Evolutionary conservation across 305 asterid species (phyloP), one percentile per base, ranked within the genome.

Genomic region (Solanum chacoense): DNA sequence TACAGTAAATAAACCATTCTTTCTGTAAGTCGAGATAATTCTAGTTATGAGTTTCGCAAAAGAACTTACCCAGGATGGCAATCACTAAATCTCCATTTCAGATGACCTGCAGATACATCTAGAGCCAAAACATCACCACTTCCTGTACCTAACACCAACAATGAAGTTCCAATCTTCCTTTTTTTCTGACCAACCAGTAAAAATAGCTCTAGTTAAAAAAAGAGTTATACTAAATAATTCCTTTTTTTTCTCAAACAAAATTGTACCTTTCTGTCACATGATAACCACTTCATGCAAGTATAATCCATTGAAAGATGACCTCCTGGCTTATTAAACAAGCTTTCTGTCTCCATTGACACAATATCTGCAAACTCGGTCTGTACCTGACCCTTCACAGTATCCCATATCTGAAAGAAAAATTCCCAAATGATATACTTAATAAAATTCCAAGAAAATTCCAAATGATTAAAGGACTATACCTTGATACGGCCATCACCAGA

Each of bases 301-400:
- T 97, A 97, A 89, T 96, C 99, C 93, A 97, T 92, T 26, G 99
- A 95, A 87, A 97, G 98, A 88, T 94, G 98, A 83, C 98, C 98
- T 88, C 93, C 97, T 87, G 91, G 89, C 67, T 93, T 94, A 67
- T 91, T 89, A 36, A 97, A 92, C 72, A 94, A 88, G 77, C 91
- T 88, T 1, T 84, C 45, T n/a, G 92, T 77, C 85, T 95, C 96
- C 2, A 91, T 83, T 22, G 96, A 92, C 87, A 92, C 93, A 90
- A 96, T 90, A 88, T 97, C 98, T 14, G 96, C 92, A 90, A 96
- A 95, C 91, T 97, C 98, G 12, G 95, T 91, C 92, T 96, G 99
- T 72, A 96, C 88, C 92, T 94, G 98, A 91, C 98, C 98, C 90
- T 95, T 97, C 79, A 87, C 95, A 2, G 99, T 95, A 93, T 97